Percentiles rank a stretch among this genome's conserved stretches.
These are phyloP conservation scores for Rhodotorula sp. DNA, from an alignment of 1,284 basidiomycete genomes.

Conservation along the genomic window DNA sequence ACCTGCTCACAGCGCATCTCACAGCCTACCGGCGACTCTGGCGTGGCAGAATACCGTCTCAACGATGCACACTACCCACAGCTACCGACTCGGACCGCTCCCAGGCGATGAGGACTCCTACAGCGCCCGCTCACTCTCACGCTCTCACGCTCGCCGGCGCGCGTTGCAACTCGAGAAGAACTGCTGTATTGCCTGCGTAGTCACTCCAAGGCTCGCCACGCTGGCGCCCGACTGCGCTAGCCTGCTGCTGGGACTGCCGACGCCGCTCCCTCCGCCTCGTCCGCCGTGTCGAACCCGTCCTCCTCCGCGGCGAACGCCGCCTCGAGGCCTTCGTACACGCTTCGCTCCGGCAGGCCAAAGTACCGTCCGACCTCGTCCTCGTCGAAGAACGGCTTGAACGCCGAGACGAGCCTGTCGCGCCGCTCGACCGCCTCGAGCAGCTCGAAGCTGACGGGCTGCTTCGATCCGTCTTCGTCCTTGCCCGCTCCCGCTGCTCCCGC, in stretches of 20 bases:
- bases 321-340: slow-evolving; percentile 69
- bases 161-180: too few relatives aligned
- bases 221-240: too few relatives aligned
- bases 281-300: neutral
- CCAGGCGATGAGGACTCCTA: too few relatives aligned
- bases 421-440: slow-evolving; percentile 67
- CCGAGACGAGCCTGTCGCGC: slow-evolving; percentile 68
- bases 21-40: too few relatives aligned
- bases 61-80: too few relatives aligned
- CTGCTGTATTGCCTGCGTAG: too few relatives aligned
- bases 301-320: slow-evolving; percentile 47
- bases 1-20: too few relatives aligned
- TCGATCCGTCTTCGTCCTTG: slow-evolving; percentile 56
- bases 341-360: slow-evolving; percentile 68
- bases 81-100: too few relatives aligned
- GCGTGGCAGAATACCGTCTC: too few relatives aligned
- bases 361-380: slow-evolving; percentile 67
- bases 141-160: too few relatives aligned
- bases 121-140: too few relatives aligned
- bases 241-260: neutral
- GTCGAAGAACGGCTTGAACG: slow-evolving; percentile 65
- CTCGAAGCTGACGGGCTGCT: slow-evolving; percentile 65
- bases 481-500: neutral
- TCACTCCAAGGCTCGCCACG: too few relatives aligned
- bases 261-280: neutral